Conservation (phyloP, 108 stramenopile genomes). For the Skeletonema marinoi region DNA sequence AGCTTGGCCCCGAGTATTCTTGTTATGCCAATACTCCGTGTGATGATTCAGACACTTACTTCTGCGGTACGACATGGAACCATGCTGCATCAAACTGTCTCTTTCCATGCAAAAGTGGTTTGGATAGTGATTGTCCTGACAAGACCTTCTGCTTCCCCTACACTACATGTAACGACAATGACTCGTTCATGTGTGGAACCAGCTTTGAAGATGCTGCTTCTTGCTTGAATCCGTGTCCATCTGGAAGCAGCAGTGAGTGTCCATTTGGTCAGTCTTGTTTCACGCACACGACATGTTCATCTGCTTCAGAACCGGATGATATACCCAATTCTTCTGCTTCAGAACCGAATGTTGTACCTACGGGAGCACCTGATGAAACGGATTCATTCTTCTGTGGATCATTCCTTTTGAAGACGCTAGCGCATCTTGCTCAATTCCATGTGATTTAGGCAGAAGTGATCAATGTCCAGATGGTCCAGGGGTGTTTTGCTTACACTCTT, state of each 20-base stretch:
- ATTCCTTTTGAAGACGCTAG: constrained; percentile 77
- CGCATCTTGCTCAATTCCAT: constrained; percentile 56
- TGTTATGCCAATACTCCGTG: constrained; percentile 48
- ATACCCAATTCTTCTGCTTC: too few species aligned
- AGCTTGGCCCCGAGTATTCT: constrained; percentile 45
- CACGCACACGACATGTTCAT: constrained; percentile 83
- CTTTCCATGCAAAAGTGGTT: constrained; percentile 69
- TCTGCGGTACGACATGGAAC: constrained; percentile 82
- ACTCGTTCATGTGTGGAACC: constrained; percentile 50
- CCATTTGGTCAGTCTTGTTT: constrained; percentile 73
- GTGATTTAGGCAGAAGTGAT: constrained; percentile 50
- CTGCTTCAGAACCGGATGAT: neutral
- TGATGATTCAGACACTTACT: constrained; percentile 56
- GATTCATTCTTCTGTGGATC: constrained; percentile 73
- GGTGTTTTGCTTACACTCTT: constrained; percentile 69
- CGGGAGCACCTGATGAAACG: constrained; percentile 13
- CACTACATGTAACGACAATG: constrained; percentile 40
- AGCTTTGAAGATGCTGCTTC: constrained; percentile 50
- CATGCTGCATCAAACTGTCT: constrained; percentile 74
- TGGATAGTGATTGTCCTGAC: constrained; percentile 67
- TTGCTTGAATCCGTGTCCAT: constrained; percentile 62
- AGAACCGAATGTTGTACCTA: neutral
- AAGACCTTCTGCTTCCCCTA: constrained; percentile 48
- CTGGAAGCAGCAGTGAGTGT: constrained; percentile 69
- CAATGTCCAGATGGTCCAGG: constrained; percentile 65